Conservation (phyloP, 139 green algal species). For the Volvox reticuliferus region DNA sequence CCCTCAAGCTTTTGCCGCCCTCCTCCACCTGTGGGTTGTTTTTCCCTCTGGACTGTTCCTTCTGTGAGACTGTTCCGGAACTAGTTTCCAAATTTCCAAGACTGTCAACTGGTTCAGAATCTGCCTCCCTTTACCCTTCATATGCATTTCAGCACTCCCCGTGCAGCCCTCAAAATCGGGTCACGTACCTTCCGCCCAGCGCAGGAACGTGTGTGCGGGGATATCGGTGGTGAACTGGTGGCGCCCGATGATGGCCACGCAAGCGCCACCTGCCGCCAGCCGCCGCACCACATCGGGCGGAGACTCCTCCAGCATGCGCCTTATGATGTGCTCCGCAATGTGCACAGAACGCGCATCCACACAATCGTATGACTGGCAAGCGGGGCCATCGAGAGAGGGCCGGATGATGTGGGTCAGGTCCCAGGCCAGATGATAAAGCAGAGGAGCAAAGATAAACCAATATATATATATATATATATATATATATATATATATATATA, state of each 20-base stretch:
- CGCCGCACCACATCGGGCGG: slow-evolving; percentile 52
- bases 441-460: no score
- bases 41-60: no score
- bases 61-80: no score
- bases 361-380: slow-evolving; percentile 59
- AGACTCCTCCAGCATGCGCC: slow-evolving; percentile 57
- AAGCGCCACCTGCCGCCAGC: slow-evolving; percentile 49
- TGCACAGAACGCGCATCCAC: slow-evolving; percentile 62
- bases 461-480: no score
- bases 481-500: no score
- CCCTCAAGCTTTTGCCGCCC: no score
- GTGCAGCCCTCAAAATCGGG: background rate
- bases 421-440: no score
- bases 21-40: no score
- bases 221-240: slow-evolving; percentile 84
- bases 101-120: no score
- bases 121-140: no score
- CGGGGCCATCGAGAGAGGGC: background rate
- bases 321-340: slow-evolving; percentile 51
- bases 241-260: slow-evolving; percentile 81
- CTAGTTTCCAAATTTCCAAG: no score
- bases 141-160: no score
- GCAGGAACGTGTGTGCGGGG: slow-evolving; percentile 75
- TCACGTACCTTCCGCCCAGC: slow-evolving; percentile 45
- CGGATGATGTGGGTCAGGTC: background rate